These are phyloP conservation scores for Penicillium atrosanguineum DNA, from an alignment of 495 filamentous ascomycete species.

Conservation along the genomic window DNA sequence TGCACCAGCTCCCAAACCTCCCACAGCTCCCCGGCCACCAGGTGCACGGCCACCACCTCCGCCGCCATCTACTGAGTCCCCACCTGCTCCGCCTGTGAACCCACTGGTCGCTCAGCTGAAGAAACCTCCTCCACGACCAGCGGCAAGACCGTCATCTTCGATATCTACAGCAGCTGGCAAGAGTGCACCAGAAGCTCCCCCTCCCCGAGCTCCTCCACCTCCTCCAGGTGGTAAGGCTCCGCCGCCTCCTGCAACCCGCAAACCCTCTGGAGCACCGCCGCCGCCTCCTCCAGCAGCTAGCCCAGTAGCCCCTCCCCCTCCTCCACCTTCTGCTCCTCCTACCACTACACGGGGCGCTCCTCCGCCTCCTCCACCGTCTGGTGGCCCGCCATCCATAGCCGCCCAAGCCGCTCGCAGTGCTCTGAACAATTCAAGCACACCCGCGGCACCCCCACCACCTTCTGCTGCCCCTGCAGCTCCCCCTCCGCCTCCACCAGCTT, in stretches of 20 bases:
- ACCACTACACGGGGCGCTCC: constrained; percentile 45
- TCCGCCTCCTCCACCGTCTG: constrained; percentile 46
- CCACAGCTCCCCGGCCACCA: constrained; percentile 63
- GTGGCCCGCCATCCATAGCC: constrained; percentile 38
- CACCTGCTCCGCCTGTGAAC: constrained; percentile 51
- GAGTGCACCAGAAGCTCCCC: constrained; percentile 36
- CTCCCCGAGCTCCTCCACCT: constrained; percentile 65
- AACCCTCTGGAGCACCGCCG: constrained; percentile 56
- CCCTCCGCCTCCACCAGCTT: constrained; percentile 43
- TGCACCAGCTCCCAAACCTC: constrained; percentile 55
- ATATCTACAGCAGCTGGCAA: constrained; percentile 1
- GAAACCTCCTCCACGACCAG: constrained; percentile 53
- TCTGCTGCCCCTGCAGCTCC: constrained; percentile 48
- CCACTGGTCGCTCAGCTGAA: constrained; percentile 59
- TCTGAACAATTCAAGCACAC: constrained; percentile 13
- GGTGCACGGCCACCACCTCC: constrained; percentile 49
- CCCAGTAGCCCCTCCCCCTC: constrained; percentile 41
- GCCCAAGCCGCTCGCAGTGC: constrained; percentile 42
- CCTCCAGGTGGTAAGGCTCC: constrained; percentile 54
- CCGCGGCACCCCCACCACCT: constrained; percentile 42
- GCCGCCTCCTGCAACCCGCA: constrained; percentile 55
- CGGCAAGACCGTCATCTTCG: constrained; percentile 50
- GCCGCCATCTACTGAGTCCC: constrained; percentile 53
- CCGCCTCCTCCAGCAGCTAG: constrained; percentile 40
- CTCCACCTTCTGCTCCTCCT: constrained; percentile 38